Evolutionary conservation across 2,329 filamentous ascomycete genomes (phyloP).

Genomic region (Cladosporium sp.): DNA sequence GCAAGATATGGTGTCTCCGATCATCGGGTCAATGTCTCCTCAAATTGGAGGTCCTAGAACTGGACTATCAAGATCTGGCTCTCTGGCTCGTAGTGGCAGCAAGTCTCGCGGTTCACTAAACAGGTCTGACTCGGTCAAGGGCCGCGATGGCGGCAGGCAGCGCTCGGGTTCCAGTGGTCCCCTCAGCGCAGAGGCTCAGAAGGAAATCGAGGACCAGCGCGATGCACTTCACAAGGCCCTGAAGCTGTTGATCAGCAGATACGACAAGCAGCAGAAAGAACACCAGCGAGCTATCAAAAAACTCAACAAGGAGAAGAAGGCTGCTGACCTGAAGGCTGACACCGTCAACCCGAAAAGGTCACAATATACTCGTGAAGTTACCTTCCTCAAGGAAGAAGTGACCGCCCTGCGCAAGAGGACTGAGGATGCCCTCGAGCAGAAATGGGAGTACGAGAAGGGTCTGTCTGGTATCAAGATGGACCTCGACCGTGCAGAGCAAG

Average conservation of each 20-base stretch:
- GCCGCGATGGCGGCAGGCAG: slow-evolving; percentile 40
- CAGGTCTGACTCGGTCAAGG: slow-evolving; percentile 39
- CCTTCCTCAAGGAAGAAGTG: slow-evolving; percentile 77
- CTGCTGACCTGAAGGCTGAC: slow-evolving; percentile 70
- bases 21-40: slow-evolving; percentile 9
- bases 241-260: slow-evolving; percentile 79
- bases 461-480: slow-evolving; percentile 91
- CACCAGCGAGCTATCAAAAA: slow-evolving; percentile 77
- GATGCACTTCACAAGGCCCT: slow-evolving; percentile 88
- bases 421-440: slow-evolving; percentile 91
- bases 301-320: slow-evolving; percentile 60
- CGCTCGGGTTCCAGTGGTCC: slow-evolving; percentile 39
- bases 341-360: slow-evolving; percentile 68
- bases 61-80: slow-evolving; percentile 51
- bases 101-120: slow-evolving; percentile 33
- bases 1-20: slow-evolving; percentile 39
- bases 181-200: slow-evolving; percentile 68
- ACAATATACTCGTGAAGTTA: slow-evolving; percentile 82
- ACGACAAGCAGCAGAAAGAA: slow-evolving; percentile 80
- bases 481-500: slow-evolving; percentile 89
- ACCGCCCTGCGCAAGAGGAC: slow-evolving; percentile 80
- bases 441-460: slow-evolving; percentile 94
- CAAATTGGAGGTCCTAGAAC: slow-evolving; percentile 10
- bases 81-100: slow-evolving; percentile 57
- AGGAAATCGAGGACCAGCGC: slow-evolving; percentile 89